Conservation (phyloP, 139 green algal genomes). For the Pleodorina starrii region DNA sequence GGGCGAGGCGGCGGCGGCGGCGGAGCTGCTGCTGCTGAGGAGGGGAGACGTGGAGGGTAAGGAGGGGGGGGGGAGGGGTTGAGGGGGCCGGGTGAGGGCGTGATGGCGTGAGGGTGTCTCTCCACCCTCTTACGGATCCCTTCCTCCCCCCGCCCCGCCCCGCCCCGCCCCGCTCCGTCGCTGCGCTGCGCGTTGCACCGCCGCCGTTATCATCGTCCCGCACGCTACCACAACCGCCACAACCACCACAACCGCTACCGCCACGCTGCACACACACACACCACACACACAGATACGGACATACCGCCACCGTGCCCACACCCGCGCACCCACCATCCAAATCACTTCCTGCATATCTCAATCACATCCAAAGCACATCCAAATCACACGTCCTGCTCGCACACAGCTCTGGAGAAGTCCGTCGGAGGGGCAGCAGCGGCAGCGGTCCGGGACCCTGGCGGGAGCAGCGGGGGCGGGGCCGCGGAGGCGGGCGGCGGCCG, state of each 20-base stretch:
- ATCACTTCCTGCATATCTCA: too few species aligned
- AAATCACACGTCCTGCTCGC: neutral
- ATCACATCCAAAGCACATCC: too few species aligned
- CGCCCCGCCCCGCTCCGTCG: neutral
- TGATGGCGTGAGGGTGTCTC: neutral
- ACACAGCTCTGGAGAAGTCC: neutral
- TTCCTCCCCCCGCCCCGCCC: neutral
- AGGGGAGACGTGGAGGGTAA: neutral
- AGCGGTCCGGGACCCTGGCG: neutral
- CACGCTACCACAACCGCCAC: too few species aligned
- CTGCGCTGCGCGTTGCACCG: neutral
- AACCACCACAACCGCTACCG: too few species aligned
- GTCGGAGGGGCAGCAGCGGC: neutral
- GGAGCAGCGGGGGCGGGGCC: neutral
- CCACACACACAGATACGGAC: too few species aligned
- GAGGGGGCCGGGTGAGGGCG: neutral
- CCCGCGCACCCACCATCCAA: too few species aligned
- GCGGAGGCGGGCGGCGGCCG: neutral
- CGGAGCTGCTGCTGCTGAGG: conserved; percentile 46
- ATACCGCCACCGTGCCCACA: too few species aligned
- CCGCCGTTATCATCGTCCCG: too few species aligned
- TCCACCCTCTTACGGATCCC: neutral
- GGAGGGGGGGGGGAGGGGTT: neutral
- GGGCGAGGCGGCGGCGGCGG: conserved; percentile 45
- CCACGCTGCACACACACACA: too few species aligned